A percentile compares a stretch with the other conserved stretches of the same genome.
Evolutionary conservation across 73 alveolate species (phyloP).

Genomic region (Paraurostyla sp.): DNA sequence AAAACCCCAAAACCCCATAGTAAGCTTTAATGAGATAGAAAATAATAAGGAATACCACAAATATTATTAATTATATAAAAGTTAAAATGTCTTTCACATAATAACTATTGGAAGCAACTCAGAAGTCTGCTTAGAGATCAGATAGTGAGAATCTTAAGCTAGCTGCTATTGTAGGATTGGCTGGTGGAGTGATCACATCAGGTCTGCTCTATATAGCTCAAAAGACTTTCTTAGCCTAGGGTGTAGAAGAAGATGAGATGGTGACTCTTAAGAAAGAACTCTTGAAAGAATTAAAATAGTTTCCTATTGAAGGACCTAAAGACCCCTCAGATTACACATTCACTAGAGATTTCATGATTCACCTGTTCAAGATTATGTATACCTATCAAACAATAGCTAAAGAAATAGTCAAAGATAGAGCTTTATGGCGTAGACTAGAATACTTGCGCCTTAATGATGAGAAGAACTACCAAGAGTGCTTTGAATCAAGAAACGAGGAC

Average conservation of each 20-base stretch:
- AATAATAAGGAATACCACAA: background rate
- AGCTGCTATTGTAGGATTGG: constrained; percentile 46
- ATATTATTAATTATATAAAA: background rate
- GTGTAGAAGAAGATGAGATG: background rate
- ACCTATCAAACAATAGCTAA: constrained; percentile 36
- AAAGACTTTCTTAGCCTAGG: background rate
- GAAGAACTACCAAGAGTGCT: background rate
- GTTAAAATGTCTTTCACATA: constrained; percentile 25
- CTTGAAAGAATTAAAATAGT: constrained; percentile 21
- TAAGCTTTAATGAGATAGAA: background rate
- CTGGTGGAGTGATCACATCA: constrained; percentile 28
- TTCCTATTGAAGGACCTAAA: constrained; percentile 16
- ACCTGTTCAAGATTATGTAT: constrained; percentile 2
- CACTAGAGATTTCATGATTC: constrained; percentile 41
- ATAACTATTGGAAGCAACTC: background rate
- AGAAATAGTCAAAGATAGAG: constrained; percentile 20
- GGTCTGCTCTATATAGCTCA: background rate
- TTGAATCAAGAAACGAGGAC: background rate
- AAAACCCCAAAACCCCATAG: constrained; percentile 21
- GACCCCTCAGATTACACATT: constrained; percentile 4
- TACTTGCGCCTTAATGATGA: background rate
- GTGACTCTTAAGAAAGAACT: constrained; percentile 20
- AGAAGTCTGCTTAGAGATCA: background rate
- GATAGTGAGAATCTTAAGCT: background rate
- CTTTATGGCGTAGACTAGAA: background rate